phyloP scores from a whole-genome alignment of 1,284 basidiomycete genomes.

The Leccinum subrobustum region DNA sequence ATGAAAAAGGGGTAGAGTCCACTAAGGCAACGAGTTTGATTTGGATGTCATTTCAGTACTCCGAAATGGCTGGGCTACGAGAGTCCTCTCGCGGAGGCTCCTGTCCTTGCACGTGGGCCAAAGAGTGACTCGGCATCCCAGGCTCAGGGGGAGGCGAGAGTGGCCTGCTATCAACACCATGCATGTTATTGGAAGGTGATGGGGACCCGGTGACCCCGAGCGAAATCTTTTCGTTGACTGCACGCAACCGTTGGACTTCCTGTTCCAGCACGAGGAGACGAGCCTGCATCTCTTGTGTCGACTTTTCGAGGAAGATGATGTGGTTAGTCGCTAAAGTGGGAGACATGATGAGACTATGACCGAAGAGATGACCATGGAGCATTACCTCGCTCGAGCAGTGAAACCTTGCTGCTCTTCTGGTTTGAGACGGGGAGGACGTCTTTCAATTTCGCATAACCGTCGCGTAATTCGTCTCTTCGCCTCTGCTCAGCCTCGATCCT shows the following conservation, averaged over 20 bases:
- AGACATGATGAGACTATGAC: constrained; percentile 11
- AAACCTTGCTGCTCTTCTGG: constrained; percentile 89
- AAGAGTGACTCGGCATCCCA: constrained; percentile 44
- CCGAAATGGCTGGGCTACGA: constrained; percentile 59
- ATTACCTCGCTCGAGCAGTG: constrained; percentile 80
- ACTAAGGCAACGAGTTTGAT: constrained; percentile 19
- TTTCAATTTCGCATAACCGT: constrained; percentile 85
- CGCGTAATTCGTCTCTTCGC: constrained; percentile 81
- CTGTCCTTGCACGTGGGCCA: constrained; percentile 52
- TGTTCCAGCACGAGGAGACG: constrained; percentile 61
- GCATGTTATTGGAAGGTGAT: constrained; percentile 40
- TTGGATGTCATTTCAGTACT: constrained; percentile 32
- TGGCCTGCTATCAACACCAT: constrained; percentile 50
- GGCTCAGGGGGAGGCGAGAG: constrained; percentile 63
- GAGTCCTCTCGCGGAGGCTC: constrained; percentile 60
- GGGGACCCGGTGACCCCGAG: constrained; percentile 56
- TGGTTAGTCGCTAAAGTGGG: constrained; percentile 62
- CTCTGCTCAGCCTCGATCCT: constrained; percentile 85
- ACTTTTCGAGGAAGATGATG: constrained; percentile 66
- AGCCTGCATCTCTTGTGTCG: constrained; percentile 64
- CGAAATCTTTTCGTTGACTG: constrained; percentile 78
- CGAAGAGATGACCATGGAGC: constrained; percentile 15
- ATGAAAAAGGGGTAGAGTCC: constrained; percentile 25
- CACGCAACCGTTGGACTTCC: constrained; percentile 65
- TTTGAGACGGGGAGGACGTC: constrained; percentile 82